Percentiles rank a stretch among this genome's conserved stretches.
phyloP scores from a whole-genome alignment of 1,284 basidiomycete species.

The Apiotrichum montevideense region DNA sequence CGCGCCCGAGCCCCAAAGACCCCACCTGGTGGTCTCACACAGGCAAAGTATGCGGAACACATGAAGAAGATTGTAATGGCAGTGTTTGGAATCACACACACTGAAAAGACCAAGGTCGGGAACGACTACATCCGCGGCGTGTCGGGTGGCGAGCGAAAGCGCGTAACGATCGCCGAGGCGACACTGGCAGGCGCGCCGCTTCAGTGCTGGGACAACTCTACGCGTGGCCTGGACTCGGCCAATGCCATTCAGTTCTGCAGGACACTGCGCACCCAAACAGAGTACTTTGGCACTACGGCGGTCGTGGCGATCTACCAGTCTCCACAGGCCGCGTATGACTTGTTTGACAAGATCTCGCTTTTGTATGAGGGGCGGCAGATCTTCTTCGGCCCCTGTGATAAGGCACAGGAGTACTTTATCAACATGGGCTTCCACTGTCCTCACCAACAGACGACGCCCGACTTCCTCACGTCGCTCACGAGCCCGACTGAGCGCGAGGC shows the following conservation, averaged over 20 bases:
- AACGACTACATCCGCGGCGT: conserved; percentile 51
- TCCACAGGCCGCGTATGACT: conserved; percentile 50
- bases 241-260: conserved; percentile 54
- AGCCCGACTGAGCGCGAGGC: conserved; percentile 57
- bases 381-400: conserved; percentile 66
- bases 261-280: conserved; percentile 50
- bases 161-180: conserved; percentile 53
- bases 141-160: conserved; percentile 53
- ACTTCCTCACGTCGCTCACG: conserved; percentile 59
- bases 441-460: conserved; percentile 47
- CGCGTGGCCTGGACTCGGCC: conserved; percentile 54
- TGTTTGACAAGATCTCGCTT: conserved; percentile 66
- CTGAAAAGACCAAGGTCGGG: conserved; percentile 49
- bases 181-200: conserved; percentile 40
- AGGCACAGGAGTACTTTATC: conserved; percentile 73
- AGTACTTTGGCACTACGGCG: conserved; percentile 44
- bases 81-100: conserved; percentile 52
- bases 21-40: conserved; percentile 46
- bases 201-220: conserved; percentile 51
- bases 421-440: conserved; percentile 63
- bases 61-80: conserved; percentile 50
- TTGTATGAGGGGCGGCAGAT: conserved; percentile 76
- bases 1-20: conserved; percentile 41
- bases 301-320: conserved; percentile 51
- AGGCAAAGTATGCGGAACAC: conserved; percentile 44